Evolutionary conservation across 495 filamentous ascomycete species (phyloP).

Genomic region (Aspergillus bertholletiae): DNA sequence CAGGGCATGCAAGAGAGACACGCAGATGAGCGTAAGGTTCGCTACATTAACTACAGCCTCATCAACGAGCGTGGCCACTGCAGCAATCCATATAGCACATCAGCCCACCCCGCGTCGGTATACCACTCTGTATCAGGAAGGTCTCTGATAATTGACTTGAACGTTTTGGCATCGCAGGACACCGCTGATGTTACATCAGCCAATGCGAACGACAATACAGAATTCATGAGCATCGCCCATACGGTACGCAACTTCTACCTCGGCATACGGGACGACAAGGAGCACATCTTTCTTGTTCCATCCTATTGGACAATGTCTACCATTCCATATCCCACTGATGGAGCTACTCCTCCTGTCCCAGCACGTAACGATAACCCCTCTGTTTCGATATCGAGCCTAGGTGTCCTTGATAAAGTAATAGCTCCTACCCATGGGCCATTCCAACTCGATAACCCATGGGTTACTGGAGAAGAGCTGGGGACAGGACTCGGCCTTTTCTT

Average conservation of each 20-base stretch:
- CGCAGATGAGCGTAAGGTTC: conserved; percentile 7
- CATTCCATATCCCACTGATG: conserved; percentile 15
- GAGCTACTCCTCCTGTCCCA: conserved; percentile 22
- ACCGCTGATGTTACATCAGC: not conserved
- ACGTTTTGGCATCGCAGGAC: conserved; percentile 10
- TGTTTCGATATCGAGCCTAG: conserved; percentile 38
- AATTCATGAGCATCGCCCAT: conserved; percentile 10
- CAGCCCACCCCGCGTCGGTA: conserved; percentile 16
- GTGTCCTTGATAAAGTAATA: conserved; percentile 26
- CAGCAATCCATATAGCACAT: conserved; percentile 15
- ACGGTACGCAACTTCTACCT: conserved; percentile 26
- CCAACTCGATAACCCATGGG: conserved; percentile 33
- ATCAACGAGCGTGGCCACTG: conserved; percentile 24
- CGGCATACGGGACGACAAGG: conserved; percentile 18
- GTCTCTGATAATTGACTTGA: conserved; percentile 18
- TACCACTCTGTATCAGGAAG: conserved; percentile 28
- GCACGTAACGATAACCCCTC: conserved; percentile 24
- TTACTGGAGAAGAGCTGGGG: conserved; percentile 36
- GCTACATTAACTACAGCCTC: conserved; percentile 23
- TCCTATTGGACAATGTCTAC: conserved; percentile 25
- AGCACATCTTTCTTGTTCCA: conserved; percentile 22
- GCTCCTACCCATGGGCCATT: conserved; percentile 19
- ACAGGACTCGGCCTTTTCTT: conserved; percentile 36
- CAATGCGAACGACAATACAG: not conserved
- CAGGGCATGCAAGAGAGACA: conserved; percentile 16